phyloP scores from a whole-genome alignment of 495 filamentous ascomycete species.

The Lasiosphaeriaceae sp. region DNA sequence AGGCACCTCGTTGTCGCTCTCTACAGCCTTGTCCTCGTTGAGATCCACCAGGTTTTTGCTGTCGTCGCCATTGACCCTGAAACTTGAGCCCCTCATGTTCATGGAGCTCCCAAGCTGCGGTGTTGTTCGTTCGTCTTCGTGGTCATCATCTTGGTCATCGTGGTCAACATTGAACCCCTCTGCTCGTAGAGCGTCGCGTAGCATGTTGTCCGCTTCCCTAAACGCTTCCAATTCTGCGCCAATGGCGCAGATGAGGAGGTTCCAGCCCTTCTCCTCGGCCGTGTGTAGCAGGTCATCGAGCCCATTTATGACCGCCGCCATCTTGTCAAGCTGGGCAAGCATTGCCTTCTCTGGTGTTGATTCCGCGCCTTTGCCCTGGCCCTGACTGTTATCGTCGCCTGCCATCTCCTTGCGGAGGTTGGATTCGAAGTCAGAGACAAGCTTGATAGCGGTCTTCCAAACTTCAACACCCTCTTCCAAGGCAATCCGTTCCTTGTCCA shows the following conservation, averaged over 20 bases:
- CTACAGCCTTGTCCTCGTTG: constrained; percentile 24
- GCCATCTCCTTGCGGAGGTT: constrained; percentile 56
- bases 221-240: constrained; percentile 87
- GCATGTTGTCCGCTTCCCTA: constrained; percentile 60
- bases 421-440: constrained; percentile 67
- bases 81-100: constrained; percentile 1
- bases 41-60: constrained; percentile 38
- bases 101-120: constrained; percentile 18
- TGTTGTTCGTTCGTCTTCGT: constrained; percentile 10
- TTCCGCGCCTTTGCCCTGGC: constrained; percentile 18
- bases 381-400: constrained; percentile 17
- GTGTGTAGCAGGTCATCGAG: constrained; percentile 59
- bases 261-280: constrained; percentile 72
- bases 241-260: constrained; percentile 79
- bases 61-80: not conserved
- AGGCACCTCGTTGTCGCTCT: constrained; percentile 28
- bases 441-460: constrained; percentile 67
- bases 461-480: constrained; percentile 78
- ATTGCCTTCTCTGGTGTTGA: constrained; percentile 33
- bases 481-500: constrained; percentile 66
- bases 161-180: constrained; percentile 22
- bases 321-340: constrained; percentile 45
- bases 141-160: constrained; percentile 9
- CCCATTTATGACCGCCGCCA: constrained; percentile 52
- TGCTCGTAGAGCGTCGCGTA: constrained; percentile 49